Base-by-base conservation (phyloP, 495 filamentous ascomycete genomes). In the Neurospora sp. region DNA sequence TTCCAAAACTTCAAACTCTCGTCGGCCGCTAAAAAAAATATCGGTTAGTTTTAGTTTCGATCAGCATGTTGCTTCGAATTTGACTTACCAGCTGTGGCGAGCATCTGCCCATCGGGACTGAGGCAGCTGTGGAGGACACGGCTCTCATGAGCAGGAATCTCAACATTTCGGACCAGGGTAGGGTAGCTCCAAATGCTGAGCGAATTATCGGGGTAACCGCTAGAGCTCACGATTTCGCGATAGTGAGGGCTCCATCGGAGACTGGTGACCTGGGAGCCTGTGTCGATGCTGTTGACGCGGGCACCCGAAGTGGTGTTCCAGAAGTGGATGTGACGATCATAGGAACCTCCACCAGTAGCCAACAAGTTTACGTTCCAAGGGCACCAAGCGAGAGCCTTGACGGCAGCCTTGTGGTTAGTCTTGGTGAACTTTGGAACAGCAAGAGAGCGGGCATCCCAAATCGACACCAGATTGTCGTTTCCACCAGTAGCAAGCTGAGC, bases 1-100 rank as follows among this genome's bases (percentile, higher is more conserved):
- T 98, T 99, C 96, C 96, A 99, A 88, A 99, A 99, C 83, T 99
- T 99, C 80, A 99, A 86, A 79, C 90, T 94, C 87, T 99, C 96
- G 79, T 99, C 96, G 20, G 94, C 94, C 72, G 94, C 93, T 83
- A 69, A 18, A 39, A 69, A 18, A 39, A 20, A 10, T 20, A 69
- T 31, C 71, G 68, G 75, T 81, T 70, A 81, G 75, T 18, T 70
- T 53, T 8, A 10, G 14, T 40, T n/a, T 35, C 14, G 38, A 27
- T n/a, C 35, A 40, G 39, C 44, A 9, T 18, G 4, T 22, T 16
- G 3, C 7, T 10, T 7, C 14, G 27, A 40, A 22, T 40, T 68
- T n/a, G 6, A 69, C 82, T 84, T 79, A 88, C 87, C 91, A 69
- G 96, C 94, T 35, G 96, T 98, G 68, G 96, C 96, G 20, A 99